Evolutionary conservation across 176 grass and related monocot genomes (phyloP).

Genomic region (Oryza rufipogon): DNA sequence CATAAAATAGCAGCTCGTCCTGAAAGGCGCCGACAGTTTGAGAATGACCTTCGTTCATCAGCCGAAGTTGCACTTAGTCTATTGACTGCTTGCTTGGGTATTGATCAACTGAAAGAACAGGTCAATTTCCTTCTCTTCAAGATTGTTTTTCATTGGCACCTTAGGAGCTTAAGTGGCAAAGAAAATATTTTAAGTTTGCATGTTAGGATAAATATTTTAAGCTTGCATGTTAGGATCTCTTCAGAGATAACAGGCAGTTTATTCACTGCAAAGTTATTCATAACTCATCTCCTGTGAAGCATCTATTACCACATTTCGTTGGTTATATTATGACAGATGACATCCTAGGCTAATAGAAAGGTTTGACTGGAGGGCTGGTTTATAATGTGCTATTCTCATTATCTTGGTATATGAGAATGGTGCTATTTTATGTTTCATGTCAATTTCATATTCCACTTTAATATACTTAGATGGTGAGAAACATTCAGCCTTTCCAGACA

Average conservation of each 20-base stretch:
- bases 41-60: conserved; percentile 83
- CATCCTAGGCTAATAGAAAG: not conserved
- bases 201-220: conserved; percentile 18
- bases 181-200: conserved; percentile 10
- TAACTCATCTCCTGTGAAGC: conserved; percentile 11
- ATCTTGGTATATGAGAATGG: conserved; percentile 23
- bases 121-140: conserved; percentile 44
- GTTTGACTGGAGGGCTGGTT: not conserved
- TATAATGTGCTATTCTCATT: conserved; percentile 18
- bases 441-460: not conserved
- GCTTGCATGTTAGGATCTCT: not conserved
- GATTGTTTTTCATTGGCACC: conserved; percentile 9
- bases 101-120: conserved; percentile 94
- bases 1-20: conserved; percentile 92
- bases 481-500: conserved; percentile 3
- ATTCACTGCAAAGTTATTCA: conserved; percentile 17
- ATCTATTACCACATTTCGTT: conserved; percentile 26
- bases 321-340: conserved; percentile 5
- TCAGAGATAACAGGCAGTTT: not conserved
- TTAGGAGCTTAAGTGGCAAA: conserved; percentile 5
- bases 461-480: conserved; percentile 10
- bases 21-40: conserved; percentile 89
- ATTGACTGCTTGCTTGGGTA: conserved; percentile 87
- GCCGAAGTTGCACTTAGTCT: conserved; percentile 79
- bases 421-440: conserved; percentile 20